These are phyloP conservation scores for Microdochium trichocladiopsis DNA, from an alignment of 2,329 filamentous ascomycete genomes.

Conservation along the genomic window DNA sequence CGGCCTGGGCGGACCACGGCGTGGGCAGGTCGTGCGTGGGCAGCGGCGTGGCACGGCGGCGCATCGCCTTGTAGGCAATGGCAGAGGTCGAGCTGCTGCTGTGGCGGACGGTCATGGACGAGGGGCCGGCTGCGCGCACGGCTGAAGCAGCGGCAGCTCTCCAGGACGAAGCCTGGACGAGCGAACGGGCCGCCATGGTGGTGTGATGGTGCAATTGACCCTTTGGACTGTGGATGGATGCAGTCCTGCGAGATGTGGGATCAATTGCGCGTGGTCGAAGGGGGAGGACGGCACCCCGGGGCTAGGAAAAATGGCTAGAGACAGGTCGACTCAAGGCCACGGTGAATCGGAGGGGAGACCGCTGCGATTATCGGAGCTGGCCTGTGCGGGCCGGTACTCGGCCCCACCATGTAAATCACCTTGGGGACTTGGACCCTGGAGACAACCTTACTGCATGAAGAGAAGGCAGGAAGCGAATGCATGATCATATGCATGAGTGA, in stretches of 20 bases:
- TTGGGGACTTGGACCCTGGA: no score
- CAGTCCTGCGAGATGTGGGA: neutral
- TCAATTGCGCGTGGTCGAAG: neutral
- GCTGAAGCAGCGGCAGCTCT: constrained; percentile 12
- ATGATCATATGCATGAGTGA: no score
- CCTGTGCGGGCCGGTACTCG: no score
- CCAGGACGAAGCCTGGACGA: constrained; percentile 6
- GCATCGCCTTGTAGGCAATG: constrained; percentile 93
- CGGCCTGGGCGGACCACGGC: constrained; percentile 84
- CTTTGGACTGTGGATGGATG: neutral
- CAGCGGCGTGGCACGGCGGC: constrained; percentile 79
- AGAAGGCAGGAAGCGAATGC: no score
- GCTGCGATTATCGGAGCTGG: no score
- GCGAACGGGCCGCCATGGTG: neutral
- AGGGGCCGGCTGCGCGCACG: constrained; percentile 7
- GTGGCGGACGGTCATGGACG: constrained; percentile 24
- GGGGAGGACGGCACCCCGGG: neutral
- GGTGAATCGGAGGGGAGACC: no score
- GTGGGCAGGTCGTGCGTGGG: constrained; percentile 71
- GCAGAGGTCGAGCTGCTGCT: constrained; percentile 78
- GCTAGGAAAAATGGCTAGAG: neutral
- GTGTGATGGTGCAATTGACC: neutral
- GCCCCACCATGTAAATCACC: no score
- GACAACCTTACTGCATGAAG: no score
- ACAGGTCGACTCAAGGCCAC: neutral